These are phyloP conservation scores for Suillus discolor DNA, from an alignment of 768 basidiomycete genomes.

Conservation along the genomic window DNA sequence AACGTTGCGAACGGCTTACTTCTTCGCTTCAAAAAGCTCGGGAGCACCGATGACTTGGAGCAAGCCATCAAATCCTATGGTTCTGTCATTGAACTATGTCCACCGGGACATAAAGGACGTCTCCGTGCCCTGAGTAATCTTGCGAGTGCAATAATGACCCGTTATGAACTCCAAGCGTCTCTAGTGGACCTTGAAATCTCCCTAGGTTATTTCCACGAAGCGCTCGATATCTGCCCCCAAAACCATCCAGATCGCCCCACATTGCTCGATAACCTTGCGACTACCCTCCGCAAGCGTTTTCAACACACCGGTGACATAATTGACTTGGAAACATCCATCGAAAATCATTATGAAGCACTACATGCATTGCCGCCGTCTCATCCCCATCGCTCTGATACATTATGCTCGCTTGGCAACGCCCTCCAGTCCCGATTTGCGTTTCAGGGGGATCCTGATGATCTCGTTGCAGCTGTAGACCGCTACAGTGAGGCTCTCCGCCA, in stretches of 20 bases:
- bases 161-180: slow-evolving; percentile 25
- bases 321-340: slow-evolving; percentile 30
- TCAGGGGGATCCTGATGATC: slow-evolving; percentile 6
- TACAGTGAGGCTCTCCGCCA: slow-evolving; percentile 10
- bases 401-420: slow-evolving; percentile 25
- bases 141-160: slow-evolving; percentile 32
- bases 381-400: slow-evolving; percentile 11
- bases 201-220: slow-evolving; percentile 13
- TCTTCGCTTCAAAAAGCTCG: slow-evolving; percentile 14
- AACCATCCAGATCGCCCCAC: slow-evolving; percentile 7
- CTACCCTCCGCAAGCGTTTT: slow-evolving; percentile 21
- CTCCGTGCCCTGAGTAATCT: slow-evolving; percentile 20
- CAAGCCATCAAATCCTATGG: slow-evolving; percentile 21
- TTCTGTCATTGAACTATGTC: not conserved
- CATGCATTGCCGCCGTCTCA: not conserved
- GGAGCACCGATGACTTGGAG: slow-evolving; percentile 14
- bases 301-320: slow-evolving; percentile 16
- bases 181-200: slow-evolving; percentile 21
- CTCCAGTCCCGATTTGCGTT: slow-evolving; percentile 1
- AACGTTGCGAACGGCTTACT: not conserved
- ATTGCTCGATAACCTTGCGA: slow-evolving; percentile 17
- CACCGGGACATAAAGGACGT: not conserved
- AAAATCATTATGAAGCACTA: slow-evolving; percentile 15
- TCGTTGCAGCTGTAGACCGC: slow-evolving; percentile 3
- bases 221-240: slow-evolving; percentile 12